Conservation (phyloP, 768 basidiomycete genomes). For the Boletus sp. region DNA sequence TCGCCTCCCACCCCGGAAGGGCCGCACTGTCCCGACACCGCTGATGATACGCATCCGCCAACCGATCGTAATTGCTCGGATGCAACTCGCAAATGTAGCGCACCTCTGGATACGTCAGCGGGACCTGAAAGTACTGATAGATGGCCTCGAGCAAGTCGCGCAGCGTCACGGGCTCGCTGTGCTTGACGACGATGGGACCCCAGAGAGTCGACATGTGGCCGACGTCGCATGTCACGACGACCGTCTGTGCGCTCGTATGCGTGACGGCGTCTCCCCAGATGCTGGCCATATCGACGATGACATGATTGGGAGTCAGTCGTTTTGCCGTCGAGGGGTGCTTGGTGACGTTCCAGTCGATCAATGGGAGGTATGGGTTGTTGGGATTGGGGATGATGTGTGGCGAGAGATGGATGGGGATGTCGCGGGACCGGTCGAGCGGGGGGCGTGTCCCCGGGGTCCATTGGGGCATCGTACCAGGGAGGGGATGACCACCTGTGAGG, state of each 20-base stretch:
- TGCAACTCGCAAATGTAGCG: constrained; percentile 16
- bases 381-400: constrained; percentile 34
- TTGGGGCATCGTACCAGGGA: constrained; percentile 23
- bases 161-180: constrained; percentile 35
- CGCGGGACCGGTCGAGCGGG: constrained; percentile 20
- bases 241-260: constrained; percentile 12
- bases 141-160: constrained; percentile 48
- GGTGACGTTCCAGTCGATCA: constrained; percentile 36
- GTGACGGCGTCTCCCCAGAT: constrained; percentile 22
- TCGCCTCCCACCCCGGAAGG: constrained; percentile 38
- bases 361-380: constrained; percentile 24
- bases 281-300: constrained; percentile 18
- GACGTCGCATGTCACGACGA: constrained; percentile 26
- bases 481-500: constrained; percentile 21
- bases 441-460: constrained; percentile 30
- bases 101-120: constrained; percentile 35
- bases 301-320: constrained; percentile 29
- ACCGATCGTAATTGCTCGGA: constrained; percentile 16
- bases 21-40: constrained; percentile 40
- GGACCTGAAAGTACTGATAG: constrained; percentile 44
- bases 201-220: constrained; percentile 33
- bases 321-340: constrained; percentile 31
- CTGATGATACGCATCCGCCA: constrained; percentile 28
- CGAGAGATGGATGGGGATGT: constrained; percentile 24
- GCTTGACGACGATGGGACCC: constrained; percentile 48